Conservation (phyloP, 2,329 filamentous ascomycete genomes). For the Aspergillus aculeatinus region DNA sequence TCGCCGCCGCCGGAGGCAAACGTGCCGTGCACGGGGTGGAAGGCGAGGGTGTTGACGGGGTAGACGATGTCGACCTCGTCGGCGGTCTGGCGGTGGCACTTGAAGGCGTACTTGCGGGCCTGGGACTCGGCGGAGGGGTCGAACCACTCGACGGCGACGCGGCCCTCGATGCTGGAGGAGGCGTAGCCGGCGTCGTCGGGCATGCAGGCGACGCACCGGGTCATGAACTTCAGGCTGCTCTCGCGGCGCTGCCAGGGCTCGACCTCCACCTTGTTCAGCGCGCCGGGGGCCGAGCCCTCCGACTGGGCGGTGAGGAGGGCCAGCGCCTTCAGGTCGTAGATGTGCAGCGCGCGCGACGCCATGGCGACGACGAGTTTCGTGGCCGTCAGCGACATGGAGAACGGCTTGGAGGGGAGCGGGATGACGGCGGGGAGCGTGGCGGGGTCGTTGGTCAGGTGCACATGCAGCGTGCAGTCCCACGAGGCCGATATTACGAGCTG, state of each 20-base stretch:
- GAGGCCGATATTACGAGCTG: conserved; percentile 82
- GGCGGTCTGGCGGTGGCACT: conserved; percentile 81
- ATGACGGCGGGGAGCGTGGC: conserved; percentile 61
- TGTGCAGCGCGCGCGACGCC: conserved; percentile 88
- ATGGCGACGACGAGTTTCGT: conserved; percentile 94
- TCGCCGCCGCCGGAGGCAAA: conserved; percentile 90
- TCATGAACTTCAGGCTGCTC: conserved; percentile 94
- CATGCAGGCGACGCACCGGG: conserved; percentile 90
- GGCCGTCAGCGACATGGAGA: conserved; percentile 73
- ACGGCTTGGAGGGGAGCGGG: conserved; percentile 78
- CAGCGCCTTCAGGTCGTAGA: conserved; percentile 81
- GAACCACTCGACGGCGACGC: conserved; percentile 97
- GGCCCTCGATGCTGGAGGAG: conserved; percentile 86
- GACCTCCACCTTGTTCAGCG: conserved; percentile 49
- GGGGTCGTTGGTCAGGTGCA: conserved; percentile 61
- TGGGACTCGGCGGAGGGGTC: conserved; percentile 85
- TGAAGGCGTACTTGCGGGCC: conserved; percentile 95
- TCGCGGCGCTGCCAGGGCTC: conserved; percentile 92
- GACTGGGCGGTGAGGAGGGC: conserved; percentile 53
- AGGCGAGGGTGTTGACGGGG: conserved; percentile 85
- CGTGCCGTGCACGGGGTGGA: conserved; percentile 78
- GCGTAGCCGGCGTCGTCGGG: conserved; percentile 94
- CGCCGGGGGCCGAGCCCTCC: conserved; percentile 31
- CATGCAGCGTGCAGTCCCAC: conserved; percentile 88
- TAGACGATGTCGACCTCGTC: conserved; percentile 78